Conservation (phyloP, 2,329 filamentous ascomycete species). For the Biscogniauxia marginata region DNA sequence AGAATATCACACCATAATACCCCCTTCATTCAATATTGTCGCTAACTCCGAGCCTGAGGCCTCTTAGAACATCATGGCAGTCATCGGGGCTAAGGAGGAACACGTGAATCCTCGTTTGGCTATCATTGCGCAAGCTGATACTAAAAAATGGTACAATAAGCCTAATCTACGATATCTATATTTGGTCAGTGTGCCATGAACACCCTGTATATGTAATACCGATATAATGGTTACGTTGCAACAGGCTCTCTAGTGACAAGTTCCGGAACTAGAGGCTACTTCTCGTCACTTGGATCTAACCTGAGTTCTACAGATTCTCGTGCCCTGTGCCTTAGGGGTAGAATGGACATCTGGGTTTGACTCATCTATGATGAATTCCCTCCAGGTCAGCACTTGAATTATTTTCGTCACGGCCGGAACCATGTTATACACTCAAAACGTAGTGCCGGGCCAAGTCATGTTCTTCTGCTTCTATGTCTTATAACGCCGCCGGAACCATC, state of each 20-base stretch:
- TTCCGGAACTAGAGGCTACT: neutral
- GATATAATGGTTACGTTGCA: neutral
- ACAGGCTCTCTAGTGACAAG: too few species aligned
- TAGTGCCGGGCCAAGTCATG: neutral
- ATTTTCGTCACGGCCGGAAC: too few species aligned
- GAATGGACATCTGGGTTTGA: conserved; percentile 45
- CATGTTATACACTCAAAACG: too few species aligned
- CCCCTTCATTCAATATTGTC: too few species aligned
- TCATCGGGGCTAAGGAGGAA: conserved; percentile 36
- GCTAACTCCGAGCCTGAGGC: neutral
- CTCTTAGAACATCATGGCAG: conserved; percentile 26
- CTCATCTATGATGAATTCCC: conserved; percentile 44
- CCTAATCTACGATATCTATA: conserved; percentile 40
- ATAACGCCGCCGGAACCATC: neutral
- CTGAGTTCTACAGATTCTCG: conserved; percentile 26
- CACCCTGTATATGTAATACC: neutral
- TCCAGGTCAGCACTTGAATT: conserved; percentile 20
- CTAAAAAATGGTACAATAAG: conserved; percentile 40
- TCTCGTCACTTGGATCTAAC: neutral
- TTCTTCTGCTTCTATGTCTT: neutral
- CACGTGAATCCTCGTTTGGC: conserved; percentile 35
- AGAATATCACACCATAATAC: neutral
- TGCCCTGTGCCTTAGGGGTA: conserved; percentile 41
- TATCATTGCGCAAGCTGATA: conserved; percentile 36
- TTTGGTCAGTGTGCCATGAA: conserved; percentile 19